phyloP scores from a whole-genome alignment of 2,329 filamentous ascomycete genomes.

The Phyllosticta capitalensis region DNA sequence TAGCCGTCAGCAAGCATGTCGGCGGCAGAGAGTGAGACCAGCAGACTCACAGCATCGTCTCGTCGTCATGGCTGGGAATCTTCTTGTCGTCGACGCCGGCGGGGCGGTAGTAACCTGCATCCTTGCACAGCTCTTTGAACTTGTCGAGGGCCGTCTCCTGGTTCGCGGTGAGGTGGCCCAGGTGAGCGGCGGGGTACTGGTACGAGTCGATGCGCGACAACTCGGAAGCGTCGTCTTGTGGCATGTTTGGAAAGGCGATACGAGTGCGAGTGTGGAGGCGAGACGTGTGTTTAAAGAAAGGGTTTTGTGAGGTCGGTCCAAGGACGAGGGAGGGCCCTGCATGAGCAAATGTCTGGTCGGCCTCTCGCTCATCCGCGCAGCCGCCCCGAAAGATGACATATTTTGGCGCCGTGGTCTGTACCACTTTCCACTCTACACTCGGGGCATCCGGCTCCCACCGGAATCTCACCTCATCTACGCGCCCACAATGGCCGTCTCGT shows the following conservation, averaged over 20 bases:
- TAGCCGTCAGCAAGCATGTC: not conserved
- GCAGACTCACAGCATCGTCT: constrained; percentile 55
- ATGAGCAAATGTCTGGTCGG: not conserved
- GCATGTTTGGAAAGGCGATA: constrained; percentile 1
- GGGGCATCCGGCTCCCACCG: not conserved
- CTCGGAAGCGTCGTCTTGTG: constrained; percentile 16
- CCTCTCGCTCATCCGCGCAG: not conserved
- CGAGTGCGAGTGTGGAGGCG: not conserved
- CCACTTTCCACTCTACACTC: not conserved
- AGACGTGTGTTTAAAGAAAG: not conserved
- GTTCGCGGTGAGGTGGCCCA: constrained; percentile 62
- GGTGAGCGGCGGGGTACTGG: constrained; percentile 65
- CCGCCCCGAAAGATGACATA: not conserved
- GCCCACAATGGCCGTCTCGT: not conserved
- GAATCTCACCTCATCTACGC: not conserved
- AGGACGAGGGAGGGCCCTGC: not conserved
- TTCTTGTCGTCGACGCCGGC: constrained; percentile 23
- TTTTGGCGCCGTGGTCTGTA: not conserved
- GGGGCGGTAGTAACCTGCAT: constrained; percentile 55
- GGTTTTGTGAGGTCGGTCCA: not conserved
- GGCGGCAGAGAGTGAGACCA: not conserved
- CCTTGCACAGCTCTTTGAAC: constrained; percentile 61
- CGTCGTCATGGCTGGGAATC: constrained; percentile 59
- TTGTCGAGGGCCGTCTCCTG: constrained; percentile 58
- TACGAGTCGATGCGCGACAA: constrained; percentile 30